Percentiles rank a stretch among this genome's conserved stretches.
phyloP scores from a whole-genome alignment of 768 basidiomycete species.

The Tricholoma flavovirens region DNA sequence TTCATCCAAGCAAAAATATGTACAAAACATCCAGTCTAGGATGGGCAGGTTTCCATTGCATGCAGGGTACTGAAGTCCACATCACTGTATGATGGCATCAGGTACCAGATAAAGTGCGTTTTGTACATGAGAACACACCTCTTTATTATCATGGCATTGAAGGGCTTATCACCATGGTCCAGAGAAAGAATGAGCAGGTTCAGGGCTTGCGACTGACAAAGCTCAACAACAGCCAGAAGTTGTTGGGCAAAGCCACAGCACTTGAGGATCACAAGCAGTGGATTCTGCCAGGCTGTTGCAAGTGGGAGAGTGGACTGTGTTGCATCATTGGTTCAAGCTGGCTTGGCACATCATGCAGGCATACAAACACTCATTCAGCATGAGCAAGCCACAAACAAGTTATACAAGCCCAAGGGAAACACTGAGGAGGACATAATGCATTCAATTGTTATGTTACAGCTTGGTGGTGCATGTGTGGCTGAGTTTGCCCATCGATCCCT shows the following conservation, averaged over 20 bases:
- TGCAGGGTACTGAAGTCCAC: slow-evolving; percentile 2
- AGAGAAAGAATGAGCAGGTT: slow-evolving; percentile 2
- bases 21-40: neutral
- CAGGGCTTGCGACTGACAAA: slow-evolving; percentile 1
- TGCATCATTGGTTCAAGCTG: slow-evolving; percentile 7
- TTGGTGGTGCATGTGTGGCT: slow-evolving; percentile 11
- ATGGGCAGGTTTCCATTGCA: neutral
- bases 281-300: slow-evolving; percentile 8
- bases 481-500: slow-evolving; percentile 12
- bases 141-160: slow-evolving; percentile 7
- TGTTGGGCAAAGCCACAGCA: neutral
- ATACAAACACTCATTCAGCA: neutral
- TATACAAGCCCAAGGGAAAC: slow-evolving; percentile 14
- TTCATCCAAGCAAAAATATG: neutral
- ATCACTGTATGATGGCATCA: slow-evolving; percentile 7
- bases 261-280: slow-evolving; percentile 14
- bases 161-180: slow-evolving; percentile 3
- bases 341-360: slow-evolving; percentile 5
- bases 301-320: slow-evolving; percentile 12
- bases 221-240: slow-evolving; percentile 5
- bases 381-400: slow-evolving; percentile 8
- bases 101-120: slow-evolving; percentile 3
- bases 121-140: slow-evolving; percentile 5
- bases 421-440: slow-evolving; percentile 12
- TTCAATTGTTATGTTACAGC: slow-evolving; percentile 4